These are phyloP conservation scores for Tillandsia fasciculata DNA, from an alignment of 176 grass and related monocot genomes.

Conservation along the genomic window DNA sequence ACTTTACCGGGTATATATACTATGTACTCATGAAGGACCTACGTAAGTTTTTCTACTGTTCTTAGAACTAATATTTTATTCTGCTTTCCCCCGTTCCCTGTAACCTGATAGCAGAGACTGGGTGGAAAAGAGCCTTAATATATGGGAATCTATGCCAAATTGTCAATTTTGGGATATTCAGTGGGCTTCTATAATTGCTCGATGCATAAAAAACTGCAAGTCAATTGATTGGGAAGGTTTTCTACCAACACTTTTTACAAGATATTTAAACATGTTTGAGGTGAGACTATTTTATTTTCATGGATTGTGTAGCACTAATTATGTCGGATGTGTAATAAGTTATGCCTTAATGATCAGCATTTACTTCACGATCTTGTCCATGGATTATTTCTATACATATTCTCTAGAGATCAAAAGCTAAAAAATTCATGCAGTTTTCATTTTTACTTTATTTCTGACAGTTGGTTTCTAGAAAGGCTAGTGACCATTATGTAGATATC, in stretches of 20 bases:
- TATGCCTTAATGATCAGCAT: background rate
- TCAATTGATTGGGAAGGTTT: constrained; percentile 79
- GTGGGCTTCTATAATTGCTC: constrained; percentile 77
- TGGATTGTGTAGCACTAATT: background rate
- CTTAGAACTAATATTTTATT: constrained; percentile 5
- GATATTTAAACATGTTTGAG: constrained; percentile 94
- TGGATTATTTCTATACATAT: background rate
- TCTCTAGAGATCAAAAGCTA: constrained; percentile 2
- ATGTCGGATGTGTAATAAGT: background rate
- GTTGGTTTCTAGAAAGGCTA: too few relatives aligned
- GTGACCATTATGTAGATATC: too few relatives aligned
- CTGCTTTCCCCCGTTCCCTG: constrained; percentile 21
- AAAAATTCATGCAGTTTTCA: background rate
- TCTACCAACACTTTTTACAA: constrained; percentile 62
- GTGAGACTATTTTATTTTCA: constrained; percentile 22
- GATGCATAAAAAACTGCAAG: constrained; percentile 65
- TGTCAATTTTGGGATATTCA: constrained; percentile 97
- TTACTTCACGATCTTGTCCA: too few relatives aligned
- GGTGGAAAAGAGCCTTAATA: constrained; percentile 59
- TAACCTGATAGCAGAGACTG: constrained; percentile 49
- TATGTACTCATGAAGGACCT: constrained; percentile 5
- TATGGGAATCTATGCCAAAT: constrained; percentile 76
- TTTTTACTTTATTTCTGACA: too few relatives aligned
- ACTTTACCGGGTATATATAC: constrained; percentile 63
- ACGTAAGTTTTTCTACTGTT: constrained; percentile 12